Conservation (phyloP, 495 filamentous ascomycete genomes). For the Ascodesmis nigricans region DNA sequence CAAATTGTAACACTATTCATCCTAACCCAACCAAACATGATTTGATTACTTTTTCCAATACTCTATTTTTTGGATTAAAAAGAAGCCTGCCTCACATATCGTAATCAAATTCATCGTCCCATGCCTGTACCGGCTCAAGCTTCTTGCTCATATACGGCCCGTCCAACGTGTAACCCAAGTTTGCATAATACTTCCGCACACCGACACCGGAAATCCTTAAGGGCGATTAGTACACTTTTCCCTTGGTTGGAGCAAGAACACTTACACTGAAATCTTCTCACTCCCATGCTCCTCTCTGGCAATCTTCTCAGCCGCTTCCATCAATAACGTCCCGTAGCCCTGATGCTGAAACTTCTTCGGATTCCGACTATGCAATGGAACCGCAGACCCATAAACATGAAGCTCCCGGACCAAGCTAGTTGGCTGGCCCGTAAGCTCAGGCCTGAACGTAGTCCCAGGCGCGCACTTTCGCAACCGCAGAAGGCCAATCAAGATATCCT, state of each 20-base stretch:
- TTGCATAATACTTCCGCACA: conserved; percentile 79
- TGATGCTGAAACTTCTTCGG: conserved; percentile 95
- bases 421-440: conserved; percentile 62
- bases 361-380: conserved; percentile 82
- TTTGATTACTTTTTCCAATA: too few species aligned
- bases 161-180: conserved; percentile 78
- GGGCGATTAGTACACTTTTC: conserved; percentile 1
- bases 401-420: conserved; percentile 85
- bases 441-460: conserved; percentile 66
- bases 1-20: too few species aligned
- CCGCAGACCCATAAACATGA: conserved; percentile 89
- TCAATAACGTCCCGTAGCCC: conserved; percentile 82
- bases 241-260: neutral
- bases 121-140: too few species aligned
- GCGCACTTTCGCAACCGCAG: conserved; percentile 82
- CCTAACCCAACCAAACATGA: too few species aligned
- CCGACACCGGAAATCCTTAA: conserved; percentile 67
- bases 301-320: conserved; percentile 95
- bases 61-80: too few species aligned
- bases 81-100: too few species aligned
- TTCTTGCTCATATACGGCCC: conserved; percentile 77
- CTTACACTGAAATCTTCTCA: conserved; percentile 61
- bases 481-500: conserved; percentile 87
- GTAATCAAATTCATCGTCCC: too few species aligned
- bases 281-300: conserved; percentile 84